Base-by-base conservation (phyloP, 2,329 filamentous ascomycete species). In the Metarhizium brunneum region DNA sequence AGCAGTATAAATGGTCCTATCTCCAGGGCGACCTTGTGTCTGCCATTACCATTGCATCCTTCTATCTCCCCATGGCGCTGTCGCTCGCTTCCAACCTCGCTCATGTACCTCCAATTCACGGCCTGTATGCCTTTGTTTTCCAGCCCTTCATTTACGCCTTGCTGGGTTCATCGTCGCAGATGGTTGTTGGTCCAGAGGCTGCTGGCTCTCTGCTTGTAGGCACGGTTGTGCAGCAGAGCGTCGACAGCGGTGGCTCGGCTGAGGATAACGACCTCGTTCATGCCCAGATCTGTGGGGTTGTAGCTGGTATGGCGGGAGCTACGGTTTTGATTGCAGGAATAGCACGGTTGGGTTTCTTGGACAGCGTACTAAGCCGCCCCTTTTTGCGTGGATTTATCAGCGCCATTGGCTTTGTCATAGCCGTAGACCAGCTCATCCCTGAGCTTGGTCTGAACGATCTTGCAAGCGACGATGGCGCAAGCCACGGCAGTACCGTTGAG, bases 41-140 rank as follows among this genome's bases (percentile, higher is more conserved):
- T 8, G 92, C 92, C 51, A 70, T 97, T 59, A 97, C 94, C n/a
- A 87, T 99, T 75, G 90, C 92, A n/a, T 96, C 92, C 30, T 94
- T 99, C 74, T 99, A 99, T 70, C 87, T 99, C 42, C 94, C 94
- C 53, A 96, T 99, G 92, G 88, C 91, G 0, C 81, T 99, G 14
- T 97, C 94, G 0, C 87, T 95, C 60, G 91, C 94, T 55, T 85
- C 90, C 45, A 97, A 97, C 66, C 84, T 99, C 47, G 91, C 88
- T 6, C 94, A 97, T 68, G 84, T 96, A 2, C 91, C 92, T 8
- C 88, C 94, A 0, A 92, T 97, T 64, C 92, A 96, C 66, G 94
- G 94, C 0, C 79, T 99, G 3, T 99, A 97, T 72, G 84, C 89
- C 16, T 97, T 96, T 68, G 89, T 95, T 59, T 90, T 97, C 74